These are phyloP conservation scores for Beauveria scarabaeidicola DNA, from an alignment of 2,329 filamentous ascomycete species.

Conservation along the genomic window DNA sequence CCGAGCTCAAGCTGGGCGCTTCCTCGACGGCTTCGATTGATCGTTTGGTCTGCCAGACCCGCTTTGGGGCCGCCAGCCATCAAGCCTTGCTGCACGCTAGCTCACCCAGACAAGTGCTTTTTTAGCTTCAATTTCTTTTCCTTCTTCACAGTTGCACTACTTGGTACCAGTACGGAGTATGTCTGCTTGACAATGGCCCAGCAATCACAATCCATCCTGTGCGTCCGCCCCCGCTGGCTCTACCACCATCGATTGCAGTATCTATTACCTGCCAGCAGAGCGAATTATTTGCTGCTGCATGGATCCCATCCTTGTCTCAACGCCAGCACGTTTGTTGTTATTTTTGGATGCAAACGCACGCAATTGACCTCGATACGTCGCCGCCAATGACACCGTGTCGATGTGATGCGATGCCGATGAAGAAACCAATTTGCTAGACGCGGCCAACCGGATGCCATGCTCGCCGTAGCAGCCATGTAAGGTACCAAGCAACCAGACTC, in stretches of 20 bases:
- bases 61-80: constrained; percentile 3
- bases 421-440: background rate
- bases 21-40: constrained; percentile 13
- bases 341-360: constrained; percentile 7
- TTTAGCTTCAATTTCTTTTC: background rate
- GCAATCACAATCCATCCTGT: background rate
- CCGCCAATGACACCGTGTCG: background rate
- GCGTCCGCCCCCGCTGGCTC: background rate
- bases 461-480: background rate
- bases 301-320: background rate
- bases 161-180: no score
- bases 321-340: background rate
- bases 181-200: background rate
- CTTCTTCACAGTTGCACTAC: background rate
- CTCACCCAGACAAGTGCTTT: background rate
- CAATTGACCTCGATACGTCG: background rate
- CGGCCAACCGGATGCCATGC: background rate
- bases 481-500: background rate
- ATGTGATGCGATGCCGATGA: background rate
- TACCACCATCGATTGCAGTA: background rate
- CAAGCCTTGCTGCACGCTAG: constrained; percentile 6
- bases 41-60: background rate
- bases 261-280: background rate
- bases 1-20: constrained; percentile 11
- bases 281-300: background rate